Percentiles rank a stretch among this genome's conserved stretches.
These are phyloP conservation scores for Exophiala calicioides DNA, from an alignment of 2,329 filamentous ascomycete species.

Conservation along the genomic window DNA sequence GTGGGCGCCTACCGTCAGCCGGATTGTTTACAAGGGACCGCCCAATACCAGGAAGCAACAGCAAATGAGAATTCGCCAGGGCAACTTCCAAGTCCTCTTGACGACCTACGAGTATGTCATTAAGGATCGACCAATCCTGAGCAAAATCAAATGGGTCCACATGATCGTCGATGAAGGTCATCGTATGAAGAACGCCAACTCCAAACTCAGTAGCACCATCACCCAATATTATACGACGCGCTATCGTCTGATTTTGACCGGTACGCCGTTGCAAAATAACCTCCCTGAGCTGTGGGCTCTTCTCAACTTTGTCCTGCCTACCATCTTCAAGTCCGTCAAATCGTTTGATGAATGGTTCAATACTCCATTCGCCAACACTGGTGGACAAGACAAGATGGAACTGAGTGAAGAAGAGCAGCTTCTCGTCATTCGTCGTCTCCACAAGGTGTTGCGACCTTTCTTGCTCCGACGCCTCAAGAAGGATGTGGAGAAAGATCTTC, in stretches of 20 bases:
- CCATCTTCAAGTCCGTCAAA: constrained; percentile 98
- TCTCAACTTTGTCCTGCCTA: constrained; percentile 96
- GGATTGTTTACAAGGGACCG: constrained; percentile 96
- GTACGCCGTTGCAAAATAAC: constrained; percentile 97
- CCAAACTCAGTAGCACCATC: constrained; percentile 92
- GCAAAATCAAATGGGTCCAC: constrained; percentile 99
- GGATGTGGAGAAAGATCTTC: constrained; percentile 97
- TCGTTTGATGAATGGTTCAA: constrained; percentile 99
- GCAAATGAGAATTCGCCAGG: constrained; percentile 90
- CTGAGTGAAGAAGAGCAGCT: constrained; percentile 99
- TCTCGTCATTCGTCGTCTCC: constrained; percentile 94
- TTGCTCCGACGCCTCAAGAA: constrained; percentile 97
- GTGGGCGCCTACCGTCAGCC: constrained; percentile 85
- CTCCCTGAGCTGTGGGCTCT: constrained; percentile 94
- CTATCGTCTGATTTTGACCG: constrained; percentile 94
- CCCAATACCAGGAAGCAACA: constrained; percentile 84
- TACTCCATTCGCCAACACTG: constrained; percentile 97
- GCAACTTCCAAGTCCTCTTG: constrained; percentile 91
- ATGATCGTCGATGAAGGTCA: constrained; percentile 99
- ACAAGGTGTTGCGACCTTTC: constrained; percentile 97
- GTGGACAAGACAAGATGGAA: constrained; percentile 98
- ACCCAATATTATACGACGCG: constrained; percentile 93
- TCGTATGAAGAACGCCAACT: constrained; percentile 98
- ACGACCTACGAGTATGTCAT: constrained; percentile 99
- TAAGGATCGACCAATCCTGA: constrained; percentile 91